Percentiles rank a stretch among this genome's conserved stretches.
phyloP scores from a whole-genome alignment of 2,329 filamentous ascomycete genomes.

The Aaosphaeria arxii region DNA sequence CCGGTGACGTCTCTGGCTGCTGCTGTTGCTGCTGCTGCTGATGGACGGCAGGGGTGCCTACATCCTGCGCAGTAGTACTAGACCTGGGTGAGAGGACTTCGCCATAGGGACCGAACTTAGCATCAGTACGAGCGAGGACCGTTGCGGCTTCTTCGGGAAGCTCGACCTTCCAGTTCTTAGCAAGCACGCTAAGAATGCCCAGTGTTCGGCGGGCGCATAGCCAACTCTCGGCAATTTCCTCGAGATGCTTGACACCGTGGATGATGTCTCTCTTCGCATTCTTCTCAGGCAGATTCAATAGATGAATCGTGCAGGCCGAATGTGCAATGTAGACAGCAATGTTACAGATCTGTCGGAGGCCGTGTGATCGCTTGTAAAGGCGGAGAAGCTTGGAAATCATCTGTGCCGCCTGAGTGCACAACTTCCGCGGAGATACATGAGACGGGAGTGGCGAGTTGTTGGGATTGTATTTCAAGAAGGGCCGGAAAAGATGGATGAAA shows the following conservation, averaged over 20 bases:
- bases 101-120: conserved; percentile 68
- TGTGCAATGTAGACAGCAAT: conserved; percentile 95
- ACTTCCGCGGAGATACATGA: conserved; percentile 84
- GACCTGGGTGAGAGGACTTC: no score
- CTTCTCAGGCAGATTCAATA: conserved; percentile 90
- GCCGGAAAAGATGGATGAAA: conserved; percentile 92
- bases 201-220: conserved; percentile 82
- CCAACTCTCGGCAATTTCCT: conserved; percentile 96
- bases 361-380: conserved; percentile 88
- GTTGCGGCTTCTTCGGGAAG: conserved; percentile 77
- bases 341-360: conserved; percentile 90
- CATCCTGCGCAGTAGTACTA: conserved; percentile 13
- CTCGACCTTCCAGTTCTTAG: conserved; percentile 85
- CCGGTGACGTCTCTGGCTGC: conserved; percentile 14
- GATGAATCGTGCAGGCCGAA: conserved; percentile 89
- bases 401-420: conserved; percentile 85
- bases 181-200: conserved; percentile 78
- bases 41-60: conserved; percentile 22
- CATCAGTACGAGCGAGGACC: conserved; percentile 74
- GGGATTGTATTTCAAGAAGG: conserved; percentile 88
- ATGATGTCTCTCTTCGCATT: conserved; percentile 85
- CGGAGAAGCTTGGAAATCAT: conserved; percentile 92
- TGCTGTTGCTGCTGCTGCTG: conserved; percentile 13
- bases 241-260: conserved; percentile 85
- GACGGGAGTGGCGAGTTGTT: conserved; percentile 76